Percentiles rank a stretch among this genome's conserved stretches.
Conservation (phyloP, 306 rosid genomes). For the Cotoneaster glaucophyllus region DNA sequence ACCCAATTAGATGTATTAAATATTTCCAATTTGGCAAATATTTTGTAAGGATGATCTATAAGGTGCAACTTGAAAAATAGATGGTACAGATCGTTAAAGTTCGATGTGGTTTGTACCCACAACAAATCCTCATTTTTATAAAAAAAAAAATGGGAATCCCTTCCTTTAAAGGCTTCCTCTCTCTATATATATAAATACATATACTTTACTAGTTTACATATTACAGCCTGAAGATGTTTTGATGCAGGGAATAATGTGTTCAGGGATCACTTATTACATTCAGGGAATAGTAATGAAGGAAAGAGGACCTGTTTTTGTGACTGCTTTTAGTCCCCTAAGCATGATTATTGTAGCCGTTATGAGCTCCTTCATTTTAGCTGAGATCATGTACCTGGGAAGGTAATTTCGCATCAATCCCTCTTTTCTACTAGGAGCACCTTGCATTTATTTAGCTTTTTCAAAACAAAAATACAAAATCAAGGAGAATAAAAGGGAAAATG, state of each 20-base stretch:
- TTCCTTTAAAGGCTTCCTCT: no score
- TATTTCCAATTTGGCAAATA: no score
- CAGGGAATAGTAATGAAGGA: slow-evolving; percentile 42
- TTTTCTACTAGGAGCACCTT: neutral
- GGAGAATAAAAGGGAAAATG: neutral
- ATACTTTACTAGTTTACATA: neutral
- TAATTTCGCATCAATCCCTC: neutral
- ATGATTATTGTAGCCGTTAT: slow-evolving; percentile 45
- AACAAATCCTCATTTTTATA: no score
- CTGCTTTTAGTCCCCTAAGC: slow-evolving; percentile 40
- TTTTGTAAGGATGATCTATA: no score
- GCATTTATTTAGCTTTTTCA: neutral
- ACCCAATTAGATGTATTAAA: no score
- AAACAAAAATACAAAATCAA: no score
- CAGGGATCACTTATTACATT: slow-evolving; percentile 32
- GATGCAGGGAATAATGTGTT: slow-evolving; percentile 43
- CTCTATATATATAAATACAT: neutral
- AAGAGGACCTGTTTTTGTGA: slow-evolving; percentile 51
- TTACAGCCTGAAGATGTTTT: neutral
- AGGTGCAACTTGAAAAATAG: no score
- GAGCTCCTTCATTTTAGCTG: slow-evolving; percentile 31
- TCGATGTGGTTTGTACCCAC: no score
- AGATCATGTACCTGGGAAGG: slow-evolving; percentile 45
- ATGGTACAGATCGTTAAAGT: no score
- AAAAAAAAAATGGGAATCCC: no score